Evolutionary conservation across 108 stramenopile species (phyloP), one percentile per base, ranked within the genome.

Genomic region (Skeletonema menzelii): DNA sequence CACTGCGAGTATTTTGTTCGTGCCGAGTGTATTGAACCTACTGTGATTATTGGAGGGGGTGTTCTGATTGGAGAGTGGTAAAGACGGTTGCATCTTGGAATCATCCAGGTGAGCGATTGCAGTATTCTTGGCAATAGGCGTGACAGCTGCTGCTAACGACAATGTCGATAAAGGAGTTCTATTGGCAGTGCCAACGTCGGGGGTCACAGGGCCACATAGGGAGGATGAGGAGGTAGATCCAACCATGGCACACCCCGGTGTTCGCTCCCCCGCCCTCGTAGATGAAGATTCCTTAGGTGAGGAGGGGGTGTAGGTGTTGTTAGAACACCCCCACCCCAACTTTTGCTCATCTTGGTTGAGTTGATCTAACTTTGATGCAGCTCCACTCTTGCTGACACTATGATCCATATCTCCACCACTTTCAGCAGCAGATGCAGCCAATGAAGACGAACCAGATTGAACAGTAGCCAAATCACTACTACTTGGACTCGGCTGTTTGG

Each of bases 1-100:
- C 26, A 40, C 72, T 13, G 72, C 67, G 17, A 17, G 11, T n/a
- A 73, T 19, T 53, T 56, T 66, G 55, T 11, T 42, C 27, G 22
- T 46, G 26, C 4, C 26, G 15, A 26, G 13, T n/a, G 20, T 19
- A 7, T 58, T 28, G 24, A 2, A 38, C 30, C 26, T 42, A 28
- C 46, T 10, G 20, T 27, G 8, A 19, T 19, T 10, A 19, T 32
- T 32, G 27, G 27, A 28, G 3, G 17, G 42, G 19, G 1, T 44
- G 15, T 17, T 32, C 20, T 34, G 20, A 17, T 0, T 20, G 15
- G 60, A 15, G 58, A 27, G 59, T 17, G 69, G 35, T 24, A 60
- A 30, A 7, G 34, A 30, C 15, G 49, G 22, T 26, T 5, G n/a
- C 26, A 19, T 49, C 22, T 58, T 42, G 40, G 14, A 14, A 42